Evolutionary conservation across 805 yeast species (phyloP), one percentile per base, ranked within the genome.

Genomic region (Metschnikowia peoriensis): DNA sequence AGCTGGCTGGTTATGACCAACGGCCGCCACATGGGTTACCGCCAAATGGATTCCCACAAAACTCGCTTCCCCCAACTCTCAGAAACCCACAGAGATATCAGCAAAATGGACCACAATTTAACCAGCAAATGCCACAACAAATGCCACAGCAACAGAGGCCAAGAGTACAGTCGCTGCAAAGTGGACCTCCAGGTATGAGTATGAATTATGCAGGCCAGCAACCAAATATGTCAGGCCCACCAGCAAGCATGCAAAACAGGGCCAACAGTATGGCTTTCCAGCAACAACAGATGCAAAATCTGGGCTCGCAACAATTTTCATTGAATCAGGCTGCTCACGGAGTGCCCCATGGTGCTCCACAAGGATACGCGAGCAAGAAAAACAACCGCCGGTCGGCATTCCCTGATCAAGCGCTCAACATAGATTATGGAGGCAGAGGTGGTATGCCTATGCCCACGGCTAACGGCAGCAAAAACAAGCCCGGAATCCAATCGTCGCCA

Each of bases 351-450:
- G 32, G 11, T 10, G 38, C 45, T 1, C 42, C 41, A 17, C 55
- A 45, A 17, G 47, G 46, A 7, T 47, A 44, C 14, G 43, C 51
- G 0, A 66, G 70, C 28, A 71, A 70, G 58, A 66, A 65, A 47
- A 60, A 50, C 32, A 71, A 69, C 53, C 69, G 78, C 43, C 65
- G 77, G 32, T 71, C 77, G 0, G 70, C 63, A 7, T 67, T 66
- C 55, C 69, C 73, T 7, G 65, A 61, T 41, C 64, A 70, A 63
- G 62, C 63, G 17, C 70, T 68, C n/a, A 62, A 61, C 52, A 49
- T 73, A 16, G 79, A 74, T 60, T 66, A 72, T 65, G 78, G 78
- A 12, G 78, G 77, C n/a, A 65, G 78, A 58, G 79, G 77, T 17
- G 79, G 79, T 7, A 75, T 75, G 79, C 78, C 78, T 2, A 69